These are phyloP conservation scores for Miscanthus lutarioriparius DNA, from an alignment of 176 grass and related monocot genomes.

Conservation along the genomic window DNA sequence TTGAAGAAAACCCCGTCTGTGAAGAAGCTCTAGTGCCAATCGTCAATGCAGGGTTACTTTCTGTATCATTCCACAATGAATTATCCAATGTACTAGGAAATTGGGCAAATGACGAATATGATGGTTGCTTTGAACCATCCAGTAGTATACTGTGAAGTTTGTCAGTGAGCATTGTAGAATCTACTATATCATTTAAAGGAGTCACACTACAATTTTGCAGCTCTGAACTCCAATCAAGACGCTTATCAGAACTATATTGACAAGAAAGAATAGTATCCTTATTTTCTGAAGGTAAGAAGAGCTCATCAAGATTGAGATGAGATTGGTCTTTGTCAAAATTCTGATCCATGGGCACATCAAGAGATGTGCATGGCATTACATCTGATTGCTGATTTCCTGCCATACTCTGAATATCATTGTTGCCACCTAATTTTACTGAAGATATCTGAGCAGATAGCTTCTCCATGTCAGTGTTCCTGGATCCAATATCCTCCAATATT, in stretches of 20 bases:
- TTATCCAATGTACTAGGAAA: conserved; percentile 25
- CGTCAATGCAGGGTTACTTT: conserved; percentile 19
- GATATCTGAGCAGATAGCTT: conserved; percentile 49
- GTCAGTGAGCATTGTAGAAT: conserved; percentile 27
- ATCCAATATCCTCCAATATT: conserved; percentile 32
- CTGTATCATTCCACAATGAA: conserved; percentile 38
- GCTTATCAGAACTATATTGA: conserved; percentile 42
- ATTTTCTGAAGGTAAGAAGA: conserved; percentile 33
- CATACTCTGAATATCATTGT: conserved; percentile 31
- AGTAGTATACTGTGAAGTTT: conserved; percentile 20
- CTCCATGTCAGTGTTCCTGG: conserved; percentile 29
- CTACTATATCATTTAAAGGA: conserved; percentile 30
- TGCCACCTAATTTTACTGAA: conserved; percentile 57
- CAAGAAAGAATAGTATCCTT: conserved; percentile 27
- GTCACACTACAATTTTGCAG: conserved; percentile 23
- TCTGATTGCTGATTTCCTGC: conserved; percentile 24
- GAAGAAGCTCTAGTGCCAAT: conserved; percentile 30
- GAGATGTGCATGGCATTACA: conserved; percentile 25
- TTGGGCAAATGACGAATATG: conserved; percentile 31
- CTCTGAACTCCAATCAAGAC: conserved; percentile 47
- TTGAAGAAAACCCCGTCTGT: conserved; percentile 26
- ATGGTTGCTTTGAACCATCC: conserved; percentile 30
- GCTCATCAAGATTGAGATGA: conserved; percentile 27
- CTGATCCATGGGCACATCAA: not conserved
- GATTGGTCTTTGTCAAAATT: conserved; percentile 24